Evolutionary conservation across 257 asterid species (phyloP), one percentile per base, ranked within the genome.

Genomic region (Perilla frutescens): DNA sequence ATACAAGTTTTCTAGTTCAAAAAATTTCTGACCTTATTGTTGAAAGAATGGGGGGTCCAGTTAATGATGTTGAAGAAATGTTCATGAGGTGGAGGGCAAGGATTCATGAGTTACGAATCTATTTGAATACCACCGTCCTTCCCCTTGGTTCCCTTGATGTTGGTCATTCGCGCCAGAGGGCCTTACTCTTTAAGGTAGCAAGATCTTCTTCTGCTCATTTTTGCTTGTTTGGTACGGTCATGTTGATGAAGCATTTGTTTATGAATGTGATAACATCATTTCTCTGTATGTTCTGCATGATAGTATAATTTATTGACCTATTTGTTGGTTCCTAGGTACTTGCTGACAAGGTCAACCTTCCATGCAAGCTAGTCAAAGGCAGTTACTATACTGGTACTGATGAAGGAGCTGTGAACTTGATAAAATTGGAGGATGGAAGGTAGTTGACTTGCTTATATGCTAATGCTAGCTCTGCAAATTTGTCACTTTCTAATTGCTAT

Each of bases 141-240:
- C 97, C 97, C 70, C 89, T 95, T 80, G 98, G 97, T 76, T 80
- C 87, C 80, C 96, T 95, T 70, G 96, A 92, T 85, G 81, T 92
- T 76, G 99, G 99, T 66, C 97, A 90, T 81, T 95, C 99, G 1
- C 97, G 99, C 77, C 99, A 95, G 70, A 89, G 97, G 83, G 98
- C 99, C 73, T 85, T 95, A 68, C 97, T 95, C 43, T 95, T 95
- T 80, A 95, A 95, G 99, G 99, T 95, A 73, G 81, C 74, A 68
- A 80, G 69, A 81, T 72, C 81, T 67, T 70, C 73, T 68, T 66
- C 70, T 49, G 71, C 73, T 72, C 44, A 70, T 20, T 56, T 44
- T 12, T 43, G 44, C 67, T 81, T 74, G 63, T 58, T 44, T 67
- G 43, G 48, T 59, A 26, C 14, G 37, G 39, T 72, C 71, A 34